Evolutionary conservation across 768 basidiomycete genomes (phyloP), one percentile per base, ranked within the genome.

Genomic region (Leccinum rimulosum): DNA sequence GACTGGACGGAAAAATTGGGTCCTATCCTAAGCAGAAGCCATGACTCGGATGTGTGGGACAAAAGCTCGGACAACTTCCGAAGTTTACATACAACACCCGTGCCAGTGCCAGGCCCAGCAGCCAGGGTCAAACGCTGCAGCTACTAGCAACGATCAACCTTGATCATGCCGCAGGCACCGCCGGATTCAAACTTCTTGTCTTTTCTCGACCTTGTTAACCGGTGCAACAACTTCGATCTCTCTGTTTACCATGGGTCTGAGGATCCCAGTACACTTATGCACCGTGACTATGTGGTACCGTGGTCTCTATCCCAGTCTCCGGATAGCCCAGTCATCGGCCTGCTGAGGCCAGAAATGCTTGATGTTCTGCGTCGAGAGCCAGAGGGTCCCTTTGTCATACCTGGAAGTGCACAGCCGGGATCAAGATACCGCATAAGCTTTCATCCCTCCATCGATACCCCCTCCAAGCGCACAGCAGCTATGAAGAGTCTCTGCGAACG

Each of bases 401-500:
- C 75, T n/a, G 74, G 66, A 30, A 66, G 62, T 50, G 65, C 62
- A 17, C 65, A 31, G 63, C 70, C 58, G 50, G 62, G 50, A 62
- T 74, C 63, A 56, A 63, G 54, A 50, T 59, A 48, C 30, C 56
- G 60, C 25, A 71, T 87, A 49, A 82, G 80, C 64, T 87, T 90
- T 65, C 74, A 78, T 43, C 59, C 69, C 3, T 80, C 79, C 62
- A 59, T 86, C 50, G 74, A 84, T 68, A 84, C 83, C 12, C 83
- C 83, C 9, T 70, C 75, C 19, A 83, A 82, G 64, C 83, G 91
- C 47, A 87, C 85, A 7, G 75, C 70, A 2, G 82, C 78, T 9
- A 82, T 93, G 79, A 80, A 78, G 60, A 84, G 81, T 62, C 72
- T 93, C 17, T 90, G 88, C 70, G 84, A 86, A 69, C 80, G 83